Evolutionary conservation across 2,329 filamentous ascomycete species (phyloP), one percentile per base, ranked within the genome.

Genomic region (Didymella pomorum): DNA sequence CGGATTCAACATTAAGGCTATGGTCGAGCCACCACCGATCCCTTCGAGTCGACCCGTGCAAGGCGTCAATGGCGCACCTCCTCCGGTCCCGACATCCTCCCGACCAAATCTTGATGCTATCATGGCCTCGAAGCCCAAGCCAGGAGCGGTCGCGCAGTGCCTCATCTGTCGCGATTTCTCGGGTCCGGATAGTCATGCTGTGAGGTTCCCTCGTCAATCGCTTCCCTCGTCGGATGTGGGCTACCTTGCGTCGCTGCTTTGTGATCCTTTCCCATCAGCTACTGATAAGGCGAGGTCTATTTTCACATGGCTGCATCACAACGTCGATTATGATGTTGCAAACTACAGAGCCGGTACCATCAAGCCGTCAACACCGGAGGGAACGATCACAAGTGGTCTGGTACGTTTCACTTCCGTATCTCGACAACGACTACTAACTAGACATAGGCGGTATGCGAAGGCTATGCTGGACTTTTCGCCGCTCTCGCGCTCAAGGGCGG

Each of bases 281-380:
- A 97, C 94, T 0, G 94, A 98, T 76, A 97, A 97, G 79, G 94
- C 95, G 2, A 86, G 95, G 26, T 92, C 88, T 2, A 91, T 99
- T 59, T 98, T 98, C 74, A 92, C 91, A 1, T 99, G 95, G 95
- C 87, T 93, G 39, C 94, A 98, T 77, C 89, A 98, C 77, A 98
- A 98, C 69, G 88, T 99, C 57, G 84, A 83, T 45, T 99, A 98
- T 74, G 92, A 98, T 73, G 87, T 87, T 0, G 83, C 86, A 25
- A 85, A 88, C 23, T 96, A 97, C 79, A 96, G 96, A 71, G 86
- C 83, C 56, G 86, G 88, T 33, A 87, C 81, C 45, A 80, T 96
- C 29, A 83, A 87, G 62, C 81, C 84, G 8, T 87, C 87, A 41
- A 89, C 87, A 0, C 89, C 92, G 0, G 85, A 88, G 31, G 86